Conservation (phyloP, 2,329 filamentous ascomycete species). For the Lecanosticta acicola region DNA sequence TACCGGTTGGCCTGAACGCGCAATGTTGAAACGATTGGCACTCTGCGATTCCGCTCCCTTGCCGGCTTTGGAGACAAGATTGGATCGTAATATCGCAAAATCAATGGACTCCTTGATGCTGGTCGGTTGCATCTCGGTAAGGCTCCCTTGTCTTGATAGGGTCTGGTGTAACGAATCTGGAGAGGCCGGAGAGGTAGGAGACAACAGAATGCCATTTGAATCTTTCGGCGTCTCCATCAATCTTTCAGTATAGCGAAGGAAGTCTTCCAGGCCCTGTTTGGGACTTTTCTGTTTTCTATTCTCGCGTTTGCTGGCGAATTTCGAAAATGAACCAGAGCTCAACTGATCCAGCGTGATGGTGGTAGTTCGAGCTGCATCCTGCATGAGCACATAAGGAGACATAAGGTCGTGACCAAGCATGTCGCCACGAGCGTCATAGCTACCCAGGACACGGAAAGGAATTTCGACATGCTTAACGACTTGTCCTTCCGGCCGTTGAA, state of each 20-base stretch:
- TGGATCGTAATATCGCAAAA: slow-evolving; percentile 73
- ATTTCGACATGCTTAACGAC: slow-evolving; percentile 84
- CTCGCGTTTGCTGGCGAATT: slow-evolving; percentile 16
- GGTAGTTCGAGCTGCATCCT: slow-evolving; percentile 64
- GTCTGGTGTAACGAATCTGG: slow-evolving; percentile 46
- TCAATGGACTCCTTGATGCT: slow-evolving; percentile 81
- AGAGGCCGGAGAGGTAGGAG: slow-evolving; percentile 60
- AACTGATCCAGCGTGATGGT: slow-evolving; percentile 30
- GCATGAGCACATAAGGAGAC: slow-evolving; percentile 83
- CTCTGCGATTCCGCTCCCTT: slow-evolving; percentile 53
- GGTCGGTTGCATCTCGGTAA: slow-evolving; percentile 43
- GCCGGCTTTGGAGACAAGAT: slow-evolving; percentile 61
- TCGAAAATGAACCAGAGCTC: slow-evolving; percentile 10
- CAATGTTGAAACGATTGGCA: slow-evolving; percentile 91
- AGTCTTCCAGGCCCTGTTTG: slow-evolving; percentile 52
- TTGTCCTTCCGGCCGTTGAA: slow-evolving; percentile 77
- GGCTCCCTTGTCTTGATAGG: slow-evolving; percentile 39
- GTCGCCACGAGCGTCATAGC: slow-evolving; percentile 83
- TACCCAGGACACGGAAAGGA: slow-evolving; percentile 87
- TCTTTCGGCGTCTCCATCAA: slow-evolving; percentile 58
- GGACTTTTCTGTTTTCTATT: slow-evolving; percentile 34
- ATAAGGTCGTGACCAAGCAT: slow-evolving; percentile 91
- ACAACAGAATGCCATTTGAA: slow-evolving; percentile 58
- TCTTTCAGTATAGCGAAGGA: slow-evolving; percentile 71
- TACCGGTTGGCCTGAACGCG: slow-evolving; percentile 84